phyloP scores from a whole-genome alignment of 164 flowering plant species.

The Liriodendron chinense region DNA sequence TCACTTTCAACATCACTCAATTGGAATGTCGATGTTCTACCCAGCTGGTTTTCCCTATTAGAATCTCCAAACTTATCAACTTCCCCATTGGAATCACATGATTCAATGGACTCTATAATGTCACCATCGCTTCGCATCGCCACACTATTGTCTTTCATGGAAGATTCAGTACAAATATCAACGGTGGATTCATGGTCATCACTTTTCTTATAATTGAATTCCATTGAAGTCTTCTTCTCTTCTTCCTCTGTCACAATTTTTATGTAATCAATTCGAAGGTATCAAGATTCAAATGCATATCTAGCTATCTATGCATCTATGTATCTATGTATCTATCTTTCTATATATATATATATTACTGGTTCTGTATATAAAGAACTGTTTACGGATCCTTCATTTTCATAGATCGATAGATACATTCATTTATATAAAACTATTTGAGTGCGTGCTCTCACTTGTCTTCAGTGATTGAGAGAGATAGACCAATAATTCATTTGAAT shows the following conservation, averaged over 20 bases:
- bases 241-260: constrained; percentile 24
- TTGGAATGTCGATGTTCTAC: not conserved
- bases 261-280: constrained; percentile 10
- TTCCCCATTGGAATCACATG: constrained; percentile 5
- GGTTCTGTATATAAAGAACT: no score
- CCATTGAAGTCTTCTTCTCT: constrained; percentile 9
- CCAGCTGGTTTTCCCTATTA: not conserved
- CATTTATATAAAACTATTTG: no score
- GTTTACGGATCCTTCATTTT: no score
- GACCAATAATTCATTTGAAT: no score
- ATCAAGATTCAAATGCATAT: not conserved
- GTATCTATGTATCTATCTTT: no score
- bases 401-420: no score
- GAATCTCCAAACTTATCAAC: not conserved
- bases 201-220: constrained; percentile 3
- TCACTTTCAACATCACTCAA: constrained; percentile 4
- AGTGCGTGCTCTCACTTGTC: no score
- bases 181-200: constrained; percentile 16
- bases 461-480: no score
- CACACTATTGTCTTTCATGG: constrained; percentile 1
- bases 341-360: no score
- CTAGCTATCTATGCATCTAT: not conserved
- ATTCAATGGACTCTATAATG: not conserved
- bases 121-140: constrained; percentile 7
- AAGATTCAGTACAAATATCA: constrained; percentile 8